Percentiles rank a stretch among this genome's conserved stretches.
Conservation (phyloP, 2,329 filamentous ascomycete genomes). For the Arthroderma sp. region DNA sequence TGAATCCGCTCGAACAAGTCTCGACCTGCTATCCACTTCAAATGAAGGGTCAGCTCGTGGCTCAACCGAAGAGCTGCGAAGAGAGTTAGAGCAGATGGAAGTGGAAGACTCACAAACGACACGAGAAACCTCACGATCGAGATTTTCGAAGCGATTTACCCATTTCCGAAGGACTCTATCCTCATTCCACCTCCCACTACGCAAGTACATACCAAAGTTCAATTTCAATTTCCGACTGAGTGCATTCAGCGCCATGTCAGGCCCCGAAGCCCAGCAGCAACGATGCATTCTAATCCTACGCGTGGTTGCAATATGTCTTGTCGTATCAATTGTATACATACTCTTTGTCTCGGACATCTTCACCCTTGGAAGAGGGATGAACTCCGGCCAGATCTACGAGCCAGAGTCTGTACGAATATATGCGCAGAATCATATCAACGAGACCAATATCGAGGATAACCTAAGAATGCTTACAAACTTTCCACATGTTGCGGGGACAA, state of each 20-base stretch:
- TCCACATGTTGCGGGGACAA: constrained; percentile 85
- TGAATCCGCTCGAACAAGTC: constrained; percentile 58
- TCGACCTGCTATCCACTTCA: constrained; percentile 43
- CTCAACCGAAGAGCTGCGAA: constrained; percentile 53
- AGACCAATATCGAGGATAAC: constrained; percentile 55
- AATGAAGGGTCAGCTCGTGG: constrained; percentile 39
- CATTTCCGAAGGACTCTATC: constrained; percentile 46
- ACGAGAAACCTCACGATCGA: constrained; percentile 21
- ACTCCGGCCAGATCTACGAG: constrained; percentile 60
- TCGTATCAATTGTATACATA: constrained; percentile 67
- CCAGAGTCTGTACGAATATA: constrained; percentile 68
- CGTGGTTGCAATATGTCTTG: constrained; percentile 58
- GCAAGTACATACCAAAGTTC: constrained; percentile 31
- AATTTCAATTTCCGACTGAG: constrained; percentile 28
- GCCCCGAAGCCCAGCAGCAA: constrained; percentile 28
- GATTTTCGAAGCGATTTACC: constrained; percentile 43
- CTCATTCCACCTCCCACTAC: constrained; percentile 40
- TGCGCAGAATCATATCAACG: constrained; percentile 60
- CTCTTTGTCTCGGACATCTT: constrained; percentile 80
- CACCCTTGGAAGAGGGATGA: constrained; percentile 50
- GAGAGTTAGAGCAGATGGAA: constrained; percentile 82
- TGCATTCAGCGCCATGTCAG: constrained; percentile 16
- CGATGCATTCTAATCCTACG: constrained; percentile 58
- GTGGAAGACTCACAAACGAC: constrained; percentile 51
- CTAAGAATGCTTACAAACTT: constrained; percentile 67